A percentile compares a stretch with the other conserved stretches of the same genome.
These are phyloP conservation scores for Chiua virens DNA, from an alignment of 768 basidiomycete genomes.

Conservation along the genomic window DNA sequence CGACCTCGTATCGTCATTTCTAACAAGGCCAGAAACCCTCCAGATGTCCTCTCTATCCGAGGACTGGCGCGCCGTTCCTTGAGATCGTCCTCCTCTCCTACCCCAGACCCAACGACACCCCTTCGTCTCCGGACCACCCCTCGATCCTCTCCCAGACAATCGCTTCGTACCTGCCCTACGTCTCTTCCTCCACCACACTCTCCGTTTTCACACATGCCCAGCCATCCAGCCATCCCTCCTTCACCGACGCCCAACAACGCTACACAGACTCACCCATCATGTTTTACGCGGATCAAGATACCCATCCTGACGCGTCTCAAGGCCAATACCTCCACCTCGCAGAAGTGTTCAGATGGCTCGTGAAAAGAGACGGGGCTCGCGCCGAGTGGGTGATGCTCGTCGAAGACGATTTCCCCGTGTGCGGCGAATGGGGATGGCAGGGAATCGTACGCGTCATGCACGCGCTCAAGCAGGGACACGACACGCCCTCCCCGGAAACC, in stretches of 20 bases:
- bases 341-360: slow-evolving; percentile 41
- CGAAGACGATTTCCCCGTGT: slow-evolving; percentile 46
- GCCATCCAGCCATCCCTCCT: slow-evolving; percentile 29
- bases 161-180: slow-evolving; percentile 37
- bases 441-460: slow-evolving; percentile 35
- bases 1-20: neutral
- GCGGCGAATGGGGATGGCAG: slow-evolving; percentile 36
- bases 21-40: slow-evolving; percentile 1
- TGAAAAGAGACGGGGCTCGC: slow-evolving; percentile 11
- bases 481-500: slow-evolving; percentile 4
- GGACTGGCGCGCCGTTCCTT: slow-evolving; percentile 30
- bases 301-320: slow-evolving; percentile 18
- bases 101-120: slow-evolving; percentile 36
- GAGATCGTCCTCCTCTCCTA: slow-evolving; percentile 43
- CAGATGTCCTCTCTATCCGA: slow-evolving; percentile 15
- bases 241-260: slow-evolving; percentile 24
- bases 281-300: slow-evolving; percentile 32
- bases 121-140: slow-evolving; percentile 13
- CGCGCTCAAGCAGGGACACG: slow-evolving; percentile 25
- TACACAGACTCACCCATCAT: slow-evolving; percentile 25
- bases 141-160: slow-evolving; percentile 38
- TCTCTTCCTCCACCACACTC: slow-evolving; percentile 28
- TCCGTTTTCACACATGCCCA: slow-evolving; percentile 41
- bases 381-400: slow-evolving; percentile 45
- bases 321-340: slow-evolving; percentile 43